A percentile compares a stretch with the other conserved stretches of the same genome.
These are phyloP conservation scores for Peronospora farinosa DNA, from an alignment of 352 stramenopile genomes.

Conservation along the genomic window DNA sequence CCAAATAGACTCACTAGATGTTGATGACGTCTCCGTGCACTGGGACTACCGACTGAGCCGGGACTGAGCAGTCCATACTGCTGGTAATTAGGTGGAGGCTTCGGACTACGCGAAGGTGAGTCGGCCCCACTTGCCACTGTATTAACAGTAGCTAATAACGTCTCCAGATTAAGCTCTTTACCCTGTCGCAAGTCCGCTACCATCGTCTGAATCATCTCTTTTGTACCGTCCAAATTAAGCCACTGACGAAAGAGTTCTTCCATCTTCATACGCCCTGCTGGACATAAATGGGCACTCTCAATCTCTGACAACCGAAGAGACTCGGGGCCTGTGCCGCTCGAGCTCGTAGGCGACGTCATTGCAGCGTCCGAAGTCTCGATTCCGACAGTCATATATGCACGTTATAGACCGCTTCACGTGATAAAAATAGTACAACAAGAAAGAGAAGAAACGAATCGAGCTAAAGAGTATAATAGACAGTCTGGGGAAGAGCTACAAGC, in stretches of 20 bases:
- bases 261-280: slow-evolving; percentile 81
- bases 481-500: slow-evolving; percentile 1
- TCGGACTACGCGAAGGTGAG: slow-evolving; percentile 68
- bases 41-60: slow-evolving; percentile 33
- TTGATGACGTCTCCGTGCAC: slow-evolving; percentile 48
- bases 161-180: slow-evolving; percentile 54
- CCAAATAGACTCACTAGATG: slow-evolving; percentile 72
- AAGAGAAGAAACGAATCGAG: neutral
- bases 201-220: slow-evolving; percentile 80
- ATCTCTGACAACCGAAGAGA: slow-evolving; percentile 75
- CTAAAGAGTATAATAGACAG: neutral
- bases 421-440: neutral
- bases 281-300: slow-evolving; percentile 70
- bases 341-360: slow-evolving; percentile 55
- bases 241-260: slow-evolving; percentile 83
- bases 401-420: neutral
- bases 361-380: slow-evolving; percentile 47
- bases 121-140: slow-evolving; percentile 23
- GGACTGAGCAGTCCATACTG: slow-evolving; percentile 40
- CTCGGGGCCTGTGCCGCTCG: slow-evolving; percentile 32
- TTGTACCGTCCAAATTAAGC: slow-evolving; percentile 81
- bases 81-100: slow-evolving; percentile 76
- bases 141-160: slow-evolving; percentile 22
- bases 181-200: slow-evolving; percentile 72
- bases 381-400: slow-evolving; percentile 36